Percentiles rank a stretch among this genome's conserved stretches.
Evolutionary conservation across 2,329 filamentous ascomycete species (phyloP).

Genomic region (Cladosporium sp.): DNA sequence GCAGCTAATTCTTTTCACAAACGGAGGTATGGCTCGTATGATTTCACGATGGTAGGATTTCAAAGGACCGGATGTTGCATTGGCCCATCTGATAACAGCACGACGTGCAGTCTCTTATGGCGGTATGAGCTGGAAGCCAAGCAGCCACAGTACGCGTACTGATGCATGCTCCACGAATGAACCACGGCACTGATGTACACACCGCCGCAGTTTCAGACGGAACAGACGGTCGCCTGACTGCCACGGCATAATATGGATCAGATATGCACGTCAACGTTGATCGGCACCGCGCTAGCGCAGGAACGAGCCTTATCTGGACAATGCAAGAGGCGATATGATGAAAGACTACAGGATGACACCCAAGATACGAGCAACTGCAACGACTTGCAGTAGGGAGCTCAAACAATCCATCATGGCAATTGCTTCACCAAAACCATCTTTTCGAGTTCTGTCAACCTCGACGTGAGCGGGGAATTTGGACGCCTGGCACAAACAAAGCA

Average conservation of each 20-base stretch:
- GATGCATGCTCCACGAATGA: background rate
- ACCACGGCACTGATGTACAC: background rate
- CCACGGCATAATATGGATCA: background rate
- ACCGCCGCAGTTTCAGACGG: background rate
- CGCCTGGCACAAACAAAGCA: background rate
- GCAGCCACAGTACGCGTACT: background rate
- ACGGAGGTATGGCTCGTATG: background rate
- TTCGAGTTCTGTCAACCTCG: background rate
- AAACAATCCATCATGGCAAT: background rate
- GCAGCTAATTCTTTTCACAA: background rate
- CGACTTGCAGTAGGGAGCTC: background rate
- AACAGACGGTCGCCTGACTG: background rate
- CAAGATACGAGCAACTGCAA: background rate
- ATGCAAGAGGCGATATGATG: background rate
- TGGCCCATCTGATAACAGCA: background rate
- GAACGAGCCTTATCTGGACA: background rate
- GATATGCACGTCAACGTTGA: background rate
- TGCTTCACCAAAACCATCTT: background rate
- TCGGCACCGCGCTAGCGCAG: background rate
- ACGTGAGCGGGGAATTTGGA: background rate
- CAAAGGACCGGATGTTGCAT: background rate
- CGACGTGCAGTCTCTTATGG: background rate
- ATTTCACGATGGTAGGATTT: background rate
- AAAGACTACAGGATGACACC: background rate
- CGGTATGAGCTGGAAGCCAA: background rate